Base-by-base conservation (phyloP, 371 early-diverging fungal species). In the Mortierella sp. region DNA sequence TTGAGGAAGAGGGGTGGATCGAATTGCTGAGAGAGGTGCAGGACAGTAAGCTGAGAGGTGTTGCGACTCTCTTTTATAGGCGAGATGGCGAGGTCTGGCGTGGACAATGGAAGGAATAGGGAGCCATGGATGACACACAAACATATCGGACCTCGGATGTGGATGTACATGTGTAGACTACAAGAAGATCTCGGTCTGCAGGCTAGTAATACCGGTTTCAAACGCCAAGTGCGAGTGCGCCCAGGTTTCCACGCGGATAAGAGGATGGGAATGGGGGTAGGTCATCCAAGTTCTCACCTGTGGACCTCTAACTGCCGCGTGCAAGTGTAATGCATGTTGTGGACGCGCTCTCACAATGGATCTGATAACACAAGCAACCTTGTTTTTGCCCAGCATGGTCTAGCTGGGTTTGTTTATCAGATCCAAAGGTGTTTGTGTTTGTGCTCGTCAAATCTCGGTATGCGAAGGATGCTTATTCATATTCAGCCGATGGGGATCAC, bases 381-480 rank as follows among this genome's bases (percentile, higher is more conserved):
- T 43, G 26, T 31, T 42, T 34, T 30, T 54, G n/a, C 39, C 14
- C 10, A 39, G 39, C 7, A n/a, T 27, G 28, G 27, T 23, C 28
- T 51, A 39, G 34, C 49, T 34, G 14, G 19, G 30, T 52, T 61
- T 51, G 53, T 61, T 52, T 61, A 61, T 61, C 61, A 52, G 61
- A 61, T 61, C 52, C 26, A 21, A 24, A 7, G 34, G 34, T 7
- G 34, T 47, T 49, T 49, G 8, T 45, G 9, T 34, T 46, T 53
- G 18, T 54, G 46, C 46, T 30, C 19, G 23, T 21, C 45, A 5
- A 19, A 19, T 30, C 24, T 28, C 43, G 34, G 58, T 24, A 57
- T 27, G 46, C n/a, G 43, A 14, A 45, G 23, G n/a, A 27, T 45
- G 19, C 30, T 27, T 56, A 56, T 47, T 31, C 18, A 39, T 19